phyloP scores from a whole-genome alignment of 2,329 filamentous ascomycete genomes.

The Stemphylium vesicarium region DNA sequence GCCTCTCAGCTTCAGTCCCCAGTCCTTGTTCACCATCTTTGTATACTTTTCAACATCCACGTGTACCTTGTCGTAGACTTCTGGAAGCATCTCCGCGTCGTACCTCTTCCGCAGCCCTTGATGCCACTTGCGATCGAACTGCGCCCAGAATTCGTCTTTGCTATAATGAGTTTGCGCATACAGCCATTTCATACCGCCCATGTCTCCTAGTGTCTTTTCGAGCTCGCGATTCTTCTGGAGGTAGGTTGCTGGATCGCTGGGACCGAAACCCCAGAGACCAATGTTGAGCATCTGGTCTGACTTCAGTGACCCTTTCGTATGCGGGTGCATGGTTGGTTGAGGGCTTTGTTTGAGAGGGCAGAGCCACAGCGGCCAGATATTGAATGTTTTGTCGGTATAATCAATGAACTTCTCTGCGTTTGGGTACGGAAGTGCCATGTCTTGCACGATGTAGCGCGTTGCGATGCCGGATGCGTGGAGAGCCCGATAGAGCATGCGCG shows the following conservation, averaged over 20 bases:
- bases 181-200: conserved; percentile 72
- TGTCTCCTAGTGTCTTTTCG: conserved; percentile 64
- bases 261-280: conserved; percentile 79
- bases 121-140: conserved; percentile 67
- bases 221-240: conserved; percentile 64
- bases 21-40: conserved; percentile 31
- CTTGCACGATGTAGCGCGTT: conserved; percentile 69
- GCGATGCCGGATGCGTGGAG: conserved; percentile 67
- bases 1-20: conserved; percentile 30
- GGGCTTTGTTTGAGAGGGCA: conserved; percentile 52
- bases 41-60: conserved; percentile 47
- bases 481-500: conserved; percentile 69
- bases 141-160: conserved; percentile 71
- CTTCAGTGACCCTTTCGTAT: conserved; percentile 36
- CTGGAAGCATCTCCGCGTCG: conserved; percentile 64
- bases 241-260: conserved; percentile 49
- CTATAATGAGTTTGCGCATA: conserved; percentile 74
- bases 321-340: conserved; percentile 44
- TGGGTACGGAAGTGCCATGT: conserved; percentile 59
- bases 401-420: conserved; percentile 54
- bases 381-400: conserved; percentile 49
- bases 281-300: conserved; percentile 59
- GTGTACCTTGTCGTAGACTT: conserved; percentile 72
- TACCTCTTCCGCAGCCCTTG: conserved; percentile 65
- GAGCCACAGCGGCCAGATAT: conserved; percentile 58